phyloP scores from a whole-genome alignment of 192 early-diverging fungal genomes.

The Chytriomyces sp. region DNA sequence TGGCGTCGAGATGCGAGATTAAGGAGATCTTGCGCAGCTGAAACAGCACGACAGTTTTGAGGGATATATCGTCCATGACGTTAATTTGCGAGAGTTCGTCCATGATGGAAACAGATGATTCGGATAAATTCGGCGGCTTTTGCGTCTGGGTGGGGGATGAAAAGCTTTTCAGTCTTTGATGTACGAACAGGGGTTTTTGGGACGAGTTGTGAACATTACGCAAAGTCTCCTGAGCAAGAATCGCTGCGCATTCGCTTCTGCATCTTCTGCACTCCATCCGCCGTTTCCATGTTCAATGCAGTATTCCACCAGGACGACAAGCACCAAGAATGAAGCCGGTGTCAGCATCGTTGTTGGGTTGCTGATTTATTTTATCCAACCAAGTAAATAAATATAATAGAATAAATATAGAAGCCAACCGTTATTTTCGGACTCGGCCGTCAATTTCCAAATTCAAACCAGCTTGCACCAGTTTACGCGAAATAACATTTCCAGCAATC shows the following conservation, averaged over 20 bases:
- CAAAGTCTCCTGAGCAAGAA: background rate
- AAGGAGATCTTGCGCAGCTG: background rate
- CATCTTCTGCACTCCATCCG: background rate
- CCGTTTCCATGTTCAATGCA: slow-evolving; percentile 1
- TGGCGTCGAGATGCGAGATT: slow-evolving; percentile 13
- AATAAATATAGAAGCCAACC: too few relatives aligned
- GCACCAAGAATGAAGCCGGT: slow-evolving; percentile 2
- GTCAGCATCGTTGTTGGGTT: background rate
- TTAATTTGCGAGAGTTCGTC: background rate
- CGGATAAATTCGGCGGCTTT: background rate
- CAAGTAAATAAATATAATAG: too few relatives aligned
- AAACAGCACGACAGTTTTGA: background rate
- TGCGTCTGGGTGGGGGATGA: background rate
- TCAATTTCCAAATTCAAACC: too few relatives aligned
- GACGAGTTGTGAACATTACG: background rate
- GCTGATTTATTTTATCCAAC: too few relatives aligned
- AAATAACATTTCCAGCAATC: too few relatives aligned
- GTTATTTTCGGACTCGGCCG: too few relatives aligned
- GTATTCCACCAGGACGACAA: slow-evolving; percentile 4
- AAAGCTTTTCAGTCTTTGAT: background rate
- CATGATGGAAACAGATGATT: background rate
- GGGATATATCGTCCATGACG: background rate
- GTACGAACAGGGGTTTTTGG: background rate
- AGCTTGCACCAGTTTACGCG: too few relatives aligned
- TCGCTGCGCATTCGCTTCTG: background rate